A percentile compares a stretch with the other conserved stretches of the same genome.
These are phyloP conservation scores for Coniosporium apollinis DNA, from an alignment of 495 filamentous ascomycete species.

Conservation along the genomic window DNA sequence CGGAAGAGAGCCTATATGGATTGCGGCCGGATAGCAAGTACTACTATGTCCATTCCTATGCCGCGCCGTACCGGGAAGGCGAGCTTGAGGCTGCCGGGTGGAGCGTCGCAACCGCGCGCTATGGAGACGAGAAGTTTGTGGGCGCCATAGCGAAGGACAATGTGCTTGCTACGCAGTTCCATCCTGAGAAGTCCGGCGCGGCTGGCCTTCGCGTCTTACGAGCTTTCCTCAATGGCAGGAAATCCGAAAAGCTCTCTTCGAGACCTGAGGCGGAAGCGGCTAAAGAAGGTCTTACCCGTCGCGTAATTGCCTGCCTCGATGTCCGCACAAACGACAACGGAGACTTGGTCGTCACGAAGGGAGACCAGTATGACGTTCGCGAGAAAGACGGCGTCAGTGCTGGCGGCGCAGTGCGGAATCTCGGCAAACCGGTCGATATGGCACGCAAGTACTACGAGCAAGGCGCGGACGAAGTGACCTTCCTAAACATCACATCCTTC, in stretches of 20 bases:
- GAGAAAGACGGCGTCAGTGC: slow-evolving; percentile 47
- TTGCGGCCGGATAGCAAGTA: slow-evolving; percentile 72
- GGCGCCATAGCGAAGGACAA: slow-evolving; percentile 75
- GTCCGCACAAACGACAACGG: slow-evolving; percentile 92
- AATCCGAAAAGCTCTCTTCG: slow-evolving; percentile 27
- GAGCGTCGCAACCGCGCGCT: slow-evolving; percentile 69
- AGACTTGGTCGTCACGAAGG: slow-evolving; percentile 93
- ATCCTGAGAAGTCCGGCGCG: slow-evolving; percentile 90
- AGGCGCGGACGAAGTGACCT: slow-evolving; percentile 91
- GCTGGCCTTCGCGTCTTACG: slow-evolving; percentile 71
- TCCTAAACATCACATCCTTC: slow-evolving; percentile 96
- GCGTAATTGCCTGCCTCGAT: slow-evolving; percentile 91
- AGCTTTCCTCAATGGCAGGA: slow-evolving; percentile 61
- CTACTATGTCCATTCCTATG: slow-evolving; percentile 96
- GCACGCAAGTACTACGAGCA: slow-evolving; percentile 89
- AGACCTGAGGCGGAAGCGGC: slow-evolving; percentile 9
- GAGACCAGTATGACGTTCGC: slow-evolving; percentile 98
- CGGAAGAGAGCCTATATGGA: slow-evolving; percentile 48
- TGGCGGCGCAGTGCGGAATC: slow-evolving; percentile 69
- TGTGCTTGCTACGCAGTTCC: slow-evolving; percentile 86
- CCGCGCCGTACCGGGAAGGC: slow-evolving; percentile 54
- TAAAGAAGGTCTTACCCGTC: slow-evolving; percentile 57
- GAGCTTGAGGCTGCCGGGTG: slow-evolving; percentile 64
- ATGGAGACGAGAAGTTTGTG: slow-evolving; percentile 81
- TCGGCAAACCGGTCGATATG: slow-evolving; percentile 93